Conservation (phyloP, 768 basidiomycete genomes). For the Mycena sanguinolenta region DNA sequence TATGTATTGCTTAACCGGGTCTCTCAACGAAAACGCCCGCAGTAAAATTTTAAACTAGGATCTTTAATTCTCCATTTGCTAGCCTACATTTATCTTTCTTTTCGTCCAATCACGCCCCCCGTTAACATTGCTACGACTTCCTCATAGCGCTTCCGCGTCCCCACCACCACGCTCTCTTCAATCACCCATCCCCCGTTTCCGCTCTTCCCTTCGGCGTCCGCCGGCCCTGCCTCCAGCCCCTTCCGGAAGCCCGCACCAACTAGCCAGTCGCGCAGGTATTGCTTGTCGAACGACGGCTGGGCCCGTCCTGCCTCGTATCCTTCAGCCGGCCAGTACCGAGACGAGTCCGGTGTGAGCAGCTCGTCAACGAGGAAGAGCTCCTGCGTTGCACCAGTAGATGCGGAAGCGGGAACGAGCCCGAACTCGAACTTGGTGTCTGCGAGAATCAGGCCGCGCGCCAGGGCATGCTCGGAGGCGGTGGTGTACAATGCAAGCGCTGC, state of each 20-base stretch:
- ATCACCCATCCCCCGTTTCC: constrained; percentile 85
- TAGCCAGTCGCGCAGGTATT: constrained; percentile 94
- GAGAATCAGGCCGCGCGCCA: constrained; percentile 86
- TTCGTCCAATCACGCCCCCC: not conserved
- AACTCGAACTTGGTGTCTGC: constrained; percentile 99
- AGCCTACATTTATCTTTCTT: too few species aligned
- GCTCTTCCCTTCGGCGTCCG: constrained; percentile 55
- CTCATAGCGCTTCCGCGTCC: constrained; percentile 83
- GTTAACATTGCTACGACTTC: constrained; percentile 80
- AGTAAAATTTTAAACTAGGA: too few species aligned
- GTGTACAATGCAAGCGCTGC: constrained; percentile 77
- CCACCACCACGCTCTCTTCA: constrained; percentile 78
- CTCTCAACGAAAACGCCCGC: too few species aligned
- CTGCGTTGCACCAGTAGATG: constrained; percentile 41
- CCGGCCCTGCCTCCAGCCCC: constrained; percentile 82
- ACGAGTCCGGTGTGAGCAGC: constrained; percentile 97
- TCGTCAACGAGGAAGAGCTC: constrained; percentile 93
- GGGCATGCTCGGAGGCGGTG: constrained; percentile 81
- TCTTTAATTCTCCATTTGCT: not conserved
- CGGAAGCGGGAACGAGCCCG: constrained; percentile 71
- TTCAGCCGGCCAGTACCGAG: constrained; percentile 92
- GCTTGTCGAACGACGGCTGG: constrained; percentile 97
- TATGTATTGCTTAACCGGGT: not conserved
- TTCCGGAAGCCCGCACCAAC: constrained; percentile 79
- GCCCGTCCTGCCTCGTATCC: constrained; percentile 79